These are phyloP conservation scores for Coffea canephora DNA, from an alignment of 257 asterid species.

Conservation along the genomic window DNA sequence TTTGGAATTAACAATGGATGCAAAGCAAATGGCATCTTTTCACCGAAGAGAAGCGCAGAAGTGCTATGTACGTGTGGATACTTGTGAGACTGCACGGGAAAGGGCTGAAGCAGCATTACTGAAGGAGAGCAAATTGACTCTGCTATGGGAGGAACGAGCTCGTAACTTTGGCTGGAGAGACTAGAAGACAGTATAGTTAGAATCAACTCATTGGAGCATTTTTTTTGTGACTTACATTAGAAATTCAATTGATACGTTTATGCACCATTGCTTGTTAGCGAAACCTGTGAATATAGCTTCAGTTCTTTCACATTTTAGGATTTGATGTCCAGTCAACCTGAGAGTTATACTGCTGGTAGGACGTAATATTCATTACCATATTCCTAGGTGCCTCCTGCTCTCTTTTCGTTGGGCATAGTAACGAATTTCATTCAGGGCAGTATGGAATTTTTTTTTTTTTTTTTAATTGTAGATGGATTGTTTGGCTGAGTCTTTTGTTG, in stretches of 20 bases:
- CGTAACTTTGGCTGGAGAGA: constrained; percentile 33
- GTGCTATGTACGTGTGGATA: constrained; percentile 25
- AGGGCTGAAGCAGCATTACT: constrained; percentile 31
- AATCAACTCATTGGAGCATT: neutral
- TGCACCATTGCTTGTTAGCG: constrained; percentile 14
- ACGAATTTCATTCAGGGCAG: neutral
- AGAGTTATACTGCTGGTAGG: constrained; percentile 2
- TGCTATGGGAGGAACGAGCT: constrained; percentile 39
- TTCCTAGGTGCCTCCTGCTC: neutral
- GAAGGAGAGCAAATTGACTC: constrained; percentile 39
- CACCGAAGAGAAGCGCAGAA: constrained; percentile 37
- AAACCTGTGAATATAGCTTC: constrained; percentile 26
- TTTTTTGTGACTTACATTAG: constrained; percentile 7
- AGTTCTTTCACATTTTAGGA: neutral
- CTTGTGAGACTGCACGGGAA: constrained; percentile 41
- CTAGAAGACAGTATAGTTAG: constrained; percentile 11
- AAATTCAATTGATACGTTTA: constrained; percentile 11
- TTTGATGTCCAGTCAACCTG: neutral
- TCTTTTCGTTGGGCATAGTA: neutral
- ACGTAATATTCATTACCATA: neutral
- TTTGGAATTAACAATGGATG: constrained; percentile 21
- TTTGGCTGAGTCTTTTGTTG: neutral
- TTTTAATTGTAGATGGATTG: neutral
- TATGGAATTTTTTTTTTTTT: neutral
- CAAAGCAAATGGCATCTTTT: constrained; percentile 27